Base-by-base conservation (phyloP, 225 moss, liverwort and hornwort species). In the Straminergon stramineum region DNA sequence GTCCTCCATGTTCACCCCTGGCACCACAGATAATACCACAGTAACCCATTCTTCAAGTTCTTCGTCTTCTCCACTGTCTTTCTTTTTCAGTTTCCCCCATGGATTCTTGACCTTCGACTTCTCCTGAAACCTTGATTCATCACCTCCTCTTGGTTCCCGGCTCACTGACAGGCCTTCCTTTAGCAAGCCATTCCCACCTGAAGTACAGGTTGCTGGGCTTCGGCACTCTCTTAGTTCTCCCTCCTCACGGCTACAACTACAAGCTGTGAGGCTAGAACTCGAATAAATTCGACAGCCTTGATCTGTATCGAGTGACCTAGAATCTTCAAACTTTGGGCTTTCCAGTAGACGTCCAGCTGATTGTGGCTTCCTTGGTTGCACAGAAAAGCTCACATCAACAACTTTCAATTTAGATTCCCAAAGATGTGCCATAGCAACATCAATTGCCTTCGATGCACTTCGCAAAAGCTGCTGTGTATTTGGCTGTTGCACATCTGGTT, bases 371-470 rank as follows among this genome's bases (percentile, higher is more conserved):
- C 89, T 91, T 73, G 92, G 89, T 90, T 94, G 93, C 48, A 97
- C 89, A 82, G 94, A 91, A 85, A 99, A 92, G 83, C 95, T 96
- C 58, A 99, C 99, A 92, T 99, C 99, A 56, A 99, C 99, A 89
- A 99, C 94, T 93, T 99, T 99, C 85, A 99, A 89, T 95, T 99
- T 99, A 61, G 97, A 91, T 89, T 99, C 97, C 94, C 97, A 93
- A 41, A 98, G 95, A 83, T 99, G 99, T 81, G 99, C 97, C 94
- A 99, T 93, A 62, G 99, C 99, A 81, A 95, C 91, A 93, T 99
- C 99, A 69, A 99, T 99, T 75, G 96, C 99, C 93, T 97, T 96
- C 18, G 99, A 97, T 78, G 99, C 97, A 93, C 94, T 95, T 88
- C 96, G 95, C 79, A 99, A 92, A 91, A 97, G 95, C 80, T 99